Evolutionary conservation across 768 basidiomycete genomes (phyloP).

Genomic region (Boletus fagicola): DNA sequence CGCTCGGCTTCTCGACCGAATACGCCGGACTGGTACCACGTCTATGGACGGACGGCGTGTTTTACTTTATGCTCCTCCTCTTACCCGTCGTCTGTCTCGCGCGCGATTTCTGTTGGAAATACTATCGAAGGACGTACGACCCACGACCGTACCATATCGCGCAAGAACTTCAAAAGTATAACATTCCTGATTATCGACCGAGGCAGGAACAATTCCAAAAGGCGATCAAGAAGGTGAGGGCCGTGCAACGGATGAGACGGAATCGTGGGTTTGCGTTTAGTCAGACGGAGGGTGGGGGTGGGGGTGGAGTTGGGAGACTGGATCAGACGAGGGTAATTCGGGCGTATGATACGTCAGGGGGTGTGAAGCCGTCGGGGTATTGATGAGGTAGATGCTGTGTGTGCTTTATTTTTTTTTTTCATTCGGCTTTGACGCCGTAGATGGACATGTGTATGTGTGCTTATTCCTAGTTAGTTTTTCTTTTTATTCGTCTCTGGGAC

Average conservation of each 20-base stretch:
- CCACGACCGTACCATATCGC: slow-evolving; percentile 97
- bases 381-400: slow-evolving; percentile 19
- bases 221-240: slow-evolving; percentile 99
- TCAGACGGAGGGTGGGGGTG: slow-evolving; percentile 76
- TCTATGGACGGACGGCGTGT: slow-evolving; percentile 83
- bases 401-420: neutral
- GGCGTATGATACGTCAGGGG: slow-evolving; percentile 83
- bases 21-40: slow-evolving; percentile 88
- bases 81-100: slow-evolving; percentile 82
- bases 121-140: slow-evolving; percentile 87
- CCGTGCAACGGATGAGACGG: slow-evolving; percentile 93
- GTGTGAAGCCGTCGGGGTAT: slow-evolving; percentile 73
- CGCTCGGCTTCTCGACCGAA: slow-evolving; percentile 84
- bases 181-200: slow-evolving; percentile 94
- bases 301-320: slow-evolving; percentile 46
- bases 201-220: slow-evolving; percentile 99
- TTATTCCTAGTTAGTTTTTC: neutral
- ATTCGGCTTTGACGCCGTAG: neutral
- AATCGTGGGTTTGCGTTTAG: slow-evolving; percentile 98
- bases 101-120: slow-evolving; percentile 96
- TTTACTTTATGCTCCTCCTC: slow-evolving; percentile 86
- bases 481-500: neutral
- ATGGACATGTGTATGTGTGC: neutral
- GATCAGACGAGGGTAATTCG: slow-evolving; percentile 85
- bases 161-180: slow-evolving; percentile 99